Percentiles rank a stretch among this genome's conserved stretches.
These are phyloP conservation scores for Stagonosporopsis vannaccii DNA, from an alignment of 2,329 filamentous ascomycete genomes.

Conservation along the genomic window DNA sequence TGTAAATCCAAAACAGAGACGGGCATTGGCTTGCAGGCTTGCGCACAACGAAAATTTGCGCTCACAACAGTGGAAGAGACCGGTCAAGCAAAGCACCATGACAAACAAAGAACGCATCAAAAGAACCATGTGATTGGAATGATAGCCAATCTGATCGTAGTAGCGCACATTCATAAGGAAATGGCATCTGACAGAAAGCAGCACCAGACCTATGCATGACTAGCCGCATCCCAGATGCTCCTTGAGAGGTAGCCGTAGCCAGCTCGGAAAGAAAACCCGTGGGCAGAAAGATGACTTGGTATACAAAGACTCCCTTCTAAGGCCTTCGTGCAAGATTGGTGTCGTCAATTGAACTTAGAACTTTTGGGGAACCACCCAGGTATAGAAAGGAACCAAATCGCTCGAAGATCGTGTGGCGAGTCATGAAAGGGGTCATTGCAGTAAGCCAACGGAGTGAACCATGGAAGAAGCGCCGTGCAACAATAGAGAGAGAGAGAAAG, in stretches of 20 bases:
- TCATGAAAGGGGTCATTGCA: constrained; percentile 48
- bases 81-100: constrained; percentile 34
- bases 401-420: constrained; percentile 48
- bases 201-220: constrained; percentile 42
- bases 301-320: constrained; percentile 48
- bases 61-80: constrained; percentile 22
- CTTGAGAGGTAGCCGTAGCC: constrained; percentile 35
- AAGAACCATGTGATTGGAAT: constrained; percentile 46
- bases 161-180: constrained; percentile 34
- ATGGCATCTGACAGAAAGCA: constrained; percentile 45
- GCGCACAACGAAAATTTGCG: constrained; percentile 16
- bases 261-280: constrained; percentile 43
- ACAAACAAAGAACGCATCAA: constrained; percentile 37
- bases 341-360: constrained; percentile 48
- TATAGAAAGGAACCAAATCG: constrained; percentile 48
- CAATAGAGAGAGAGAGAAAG: constrained; percentile 45
- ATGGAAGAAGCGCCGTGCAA: constrained; percentile 45
- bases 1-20: neutral
- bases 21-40: neutral
- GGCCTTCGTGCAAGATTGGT: constrained; percentile 45
- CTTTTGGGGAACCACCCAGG: constrained; percentile 50
- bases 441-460: constrained; percentile 46
- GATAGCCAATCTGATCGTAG: constrained; percentile 47
- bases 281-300: constrained; percentile 46
- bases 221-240: constrained; percentile 47